Evolutionary conservation across 176 grass and related monocot genomes (phyloP).

Genomic region (Cenchrus fungigraminus): DNA sequence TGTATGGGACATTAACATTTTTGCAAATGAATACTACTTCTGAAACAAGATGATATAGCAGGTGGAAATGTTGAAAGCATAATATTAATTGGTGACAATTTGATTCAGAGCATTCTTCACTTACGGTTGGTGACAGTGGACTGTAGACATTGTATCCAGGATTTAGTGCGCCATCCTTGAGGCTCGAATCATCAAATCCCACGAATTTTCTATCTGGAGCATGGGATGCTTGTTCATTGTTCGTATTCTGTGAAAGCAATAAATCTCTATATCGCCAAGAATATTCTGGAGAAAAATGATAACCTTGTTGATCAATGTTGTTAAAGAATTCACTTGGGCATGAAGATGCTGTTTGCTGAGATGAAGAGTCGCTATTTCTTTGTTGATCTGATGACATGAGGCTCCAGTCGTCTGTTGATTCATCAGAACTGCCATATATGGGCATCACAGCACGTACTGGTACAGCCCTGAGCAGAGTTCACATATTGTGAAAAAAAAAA

Average conservation of each 20-base stretch:
- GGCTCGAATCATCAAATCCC: constrained; percentile 32
- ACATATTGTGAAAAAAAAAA: constrained; percentile 18
- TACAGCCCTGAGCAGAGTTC: constrained; percentile 38
- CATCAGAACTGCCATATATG: constrained; percentile 41
- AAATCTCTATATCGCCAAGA: constrained; percentile 5
- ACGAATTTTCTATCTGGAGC: too few relatives aligned
- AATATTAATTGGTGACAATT: constrained; percentile 35
- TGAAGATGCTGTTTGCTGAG: constrained; percentile 46
- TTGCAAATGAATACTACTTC: constrained; percentile 7
- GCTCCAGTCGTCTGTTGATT: constrained; percentile 44
- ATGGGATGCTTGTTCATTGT: constrained; percentile 13
- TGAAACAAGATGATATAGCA: neutral
- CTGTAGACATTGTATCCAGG: constrained; percentile 32
- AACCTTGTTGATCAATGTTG: constrained; percentile 24
- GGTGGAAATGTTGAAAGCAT: constrained; percentile 35
- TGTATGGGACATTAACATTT: neutral
- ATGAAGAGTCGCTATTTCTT: constrained; percentile 23
- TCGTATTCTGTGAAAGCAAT: constrained; percentile 33
- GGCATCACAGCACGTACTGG: constrained; percentile 26
- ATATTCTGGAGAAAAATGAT: constrained; percentile 49
- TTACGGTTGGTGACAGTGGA: constrained; percentile 22
- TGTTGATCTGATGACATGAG: constrained; percentile 41
- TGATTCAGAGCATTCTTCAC: constrained; percentile 38
- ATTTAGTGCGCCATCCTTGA: constrained; percentile 35
- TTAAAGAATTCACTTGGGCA: constrained; percentile 61